Percentiles rank a stretch among this genome's conserved stretches.
These are phyloP conservation scores for Magnusiomyces fungicola DNA, from an alignment of 1,139 yeast species.

Conservation along the genomic window DNA sequence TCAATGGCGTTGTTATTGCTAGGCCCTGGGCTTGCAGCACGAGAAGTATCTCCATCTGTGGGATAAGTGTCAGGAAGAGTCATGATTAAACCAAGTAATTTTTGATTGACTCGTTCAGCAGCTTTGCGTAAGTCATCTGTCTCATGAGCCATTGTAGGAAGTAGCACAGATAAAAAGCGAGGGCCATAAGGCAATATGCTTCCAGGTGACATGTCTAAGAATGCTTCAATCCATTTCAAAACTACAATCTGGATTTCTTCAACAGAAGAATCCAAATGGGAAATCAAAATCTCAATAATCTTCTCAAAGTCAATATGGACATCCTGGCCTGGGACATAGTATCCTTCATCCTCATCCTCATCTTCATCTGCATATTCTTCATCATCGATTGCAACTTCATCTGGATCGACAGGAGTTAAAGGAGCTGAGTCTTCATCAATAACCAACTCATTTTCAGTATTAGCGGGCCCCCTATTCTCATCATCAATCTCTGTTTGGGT, in stretches of 20 bases:
- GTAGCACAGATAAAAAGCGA: constrained; percentile 47
- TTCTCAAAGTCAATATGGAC: constrained; percentile 73
- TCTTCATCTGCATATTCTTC: constrained; percentile 23
- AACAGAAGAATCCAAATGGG: constrained; percentile 66
- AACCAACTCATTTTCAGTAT: background rate
- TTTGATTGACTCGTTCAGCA: constrained; percentile 48
- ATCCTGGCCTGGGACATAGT: constrained; percentile 80
- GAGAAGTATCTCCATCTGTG: constrained; percentile 2
- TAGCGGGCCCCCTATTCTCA: background rate
- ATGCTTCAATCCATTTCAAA: constrained; percentile 72
- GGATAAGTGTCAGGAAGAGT: constrained; percentile 24
- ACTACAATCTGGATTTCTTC: constrained; percentile 76
- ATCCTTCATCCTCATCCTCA: constrained; percentile 41
- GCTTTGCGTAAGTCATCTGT: constrained; percentile 46
- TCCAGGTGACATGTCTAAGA: constrained; percentile 67
- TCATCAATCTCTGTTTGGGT: too few species aligned
- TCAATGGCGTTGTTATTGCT: background rate
- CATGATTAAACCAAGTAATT: constrained; percentile 42
- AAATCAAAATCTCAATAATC: constrained; percentile 70
- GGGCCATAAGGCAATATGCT: constrained; percentile 65
- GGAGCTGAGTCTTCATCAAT: background rate
- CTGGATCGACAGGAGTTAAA: constrained; percentile 10
- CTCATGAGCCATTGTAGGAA: constrained; percentile 50
- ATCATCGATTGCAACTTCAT: constrained; percentile 17
- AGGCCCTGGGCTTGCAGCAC: background rate